These are phyloP conservation scores for Colletotrichum liaoningense DNA, from an alignment of 2,329 filamentous ascomycete genomes.

Conservation along the genomic window DNA sequence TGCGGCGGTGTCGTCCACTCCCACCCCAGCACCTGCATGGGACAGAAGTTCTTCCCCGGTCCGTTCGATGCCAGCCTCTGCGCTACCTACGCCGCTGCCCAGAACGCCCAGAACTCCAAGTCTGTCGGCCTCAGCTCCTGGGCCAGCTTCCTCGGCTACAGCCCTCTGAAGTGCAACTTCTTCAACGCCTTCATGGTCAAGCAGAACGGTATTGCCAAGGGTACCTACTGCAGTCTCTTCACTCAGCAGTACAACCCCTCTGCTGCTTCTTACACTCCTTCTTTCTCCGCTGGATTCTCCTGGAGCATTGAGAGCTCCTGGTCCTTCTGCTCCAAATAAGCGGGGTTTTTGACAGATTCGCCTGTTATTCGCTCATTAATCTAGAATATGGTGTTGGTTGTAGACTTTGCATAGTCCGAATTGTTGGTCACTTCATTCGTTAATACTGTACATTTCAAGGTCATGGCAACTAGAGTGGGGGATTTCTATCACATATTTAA, in stretches of 20 bases:
- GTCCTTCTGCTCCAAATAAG: conserved; percentile 26
- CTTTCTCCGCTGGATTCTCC: background rate
- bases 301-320: conserved; percentile 31
- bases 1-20: conserved; percentile 14
- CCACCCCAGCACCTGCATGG: conserved; percentile 31
- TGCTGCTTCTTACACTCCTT: conserved; percentile 18
- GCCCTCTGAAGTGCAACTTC: conserved; percentile 30
- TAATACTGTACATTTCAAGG: background rate
- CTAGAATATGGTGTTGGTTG: background rate
- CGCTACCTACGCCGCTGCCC: conserved; percentile 26
- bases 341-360: background rate
- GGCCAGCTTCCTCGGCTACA: conserved; percentile 26
- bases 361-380: background rate
- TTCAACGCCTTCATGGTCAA: conserved; percentile 36
- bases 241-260: conserved; percentile 27
- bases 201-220: conserved; percentile 29
- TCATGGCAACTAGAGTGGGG: background rate
- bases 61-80: conserved; percentile 27
- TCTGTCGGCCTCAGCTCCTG: conserved; percentile 11
- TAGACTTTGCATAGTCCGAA: background rate
- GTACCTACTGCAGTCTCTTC: conserved; percentile 34
- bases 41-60: conserved; percentile 32
- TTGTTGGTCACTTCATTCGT: background rate
- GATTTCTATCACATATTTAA: background rate
- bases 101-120: conserved; percentile 25